Evolutionary conservation across 768 basidiomycete species (phyloP).

Genomic region (Phaffia australis): DNA sequence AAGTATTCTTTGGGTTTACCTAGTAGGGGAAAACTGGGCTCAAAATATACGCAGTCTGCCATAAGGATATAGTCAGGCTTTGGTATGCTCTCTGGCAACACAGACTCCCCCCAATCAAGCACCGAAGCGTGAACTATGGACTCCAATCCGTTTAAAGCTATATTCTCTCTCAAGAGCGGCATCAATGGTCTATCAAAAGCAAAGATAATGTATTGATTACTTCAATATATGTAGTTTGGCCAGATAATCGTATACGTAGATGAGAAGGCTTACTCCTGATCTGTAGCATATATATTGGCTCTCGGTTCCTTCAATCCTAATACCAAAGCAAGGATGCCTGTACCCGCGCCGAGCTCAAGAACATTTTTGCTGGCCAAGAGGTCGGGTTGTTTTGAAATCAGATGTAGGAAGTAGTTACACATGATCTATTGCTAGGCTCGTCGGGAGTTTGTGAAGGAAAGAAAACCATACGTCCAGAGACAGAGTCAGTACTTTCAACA

Average conservation of each 20-base stretch:
- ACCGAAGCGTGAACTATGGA: slow-evolving; percentile 51
- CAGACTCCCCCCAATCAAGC: slow-evolving; percentile 60
- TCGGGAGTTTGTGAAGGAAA: no score
- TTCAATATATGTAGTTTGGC: neutral
- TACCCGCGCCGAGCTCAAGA: slow-evolving; percentile 81
- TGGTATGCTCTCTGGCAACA: slow-evolving; percentile 43
- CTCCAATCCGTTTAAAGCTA: slow-evolving; percentile 52
- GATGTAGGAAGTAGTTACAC: slow-evolving; percentile 21
- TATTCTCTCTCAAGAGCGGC: slow-evolving; percentile 62
- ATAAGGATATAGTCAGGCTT: slow-evolving; percentile 63
- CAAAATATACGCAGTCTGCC: slow-evolving; percentile 92
- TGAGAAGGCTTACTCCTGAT: slow-evolving; percentile 64
- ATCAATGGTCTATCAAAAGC: neutral
- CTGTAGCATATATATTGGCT: slow-evolving; percentile 63
- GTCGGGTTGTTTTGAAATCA: slow-evolving; percentile 8
- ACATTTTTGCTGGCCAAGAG: slow-evolving; percentile 44
- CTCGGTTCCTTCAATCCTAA: slow-evolving; percentile 55
- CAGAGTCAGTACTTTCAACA: neutral
- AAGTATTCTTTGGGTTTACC: neutral
- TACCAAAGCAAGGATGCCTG: slow-evolving; percentile 81
- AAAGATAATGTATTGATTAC: neutral
- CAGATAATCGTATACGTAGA: neutral
- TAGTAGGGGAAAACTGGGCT: slow-evolving; percentile 79
- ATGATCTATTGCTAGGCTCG: slow-evolving; percentile 16
- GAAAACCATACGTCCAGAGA: neutral